phyloP scores from a whole-genome alignment of 768 basidiomycete species.

The Tulasnella sp. region DNA sequence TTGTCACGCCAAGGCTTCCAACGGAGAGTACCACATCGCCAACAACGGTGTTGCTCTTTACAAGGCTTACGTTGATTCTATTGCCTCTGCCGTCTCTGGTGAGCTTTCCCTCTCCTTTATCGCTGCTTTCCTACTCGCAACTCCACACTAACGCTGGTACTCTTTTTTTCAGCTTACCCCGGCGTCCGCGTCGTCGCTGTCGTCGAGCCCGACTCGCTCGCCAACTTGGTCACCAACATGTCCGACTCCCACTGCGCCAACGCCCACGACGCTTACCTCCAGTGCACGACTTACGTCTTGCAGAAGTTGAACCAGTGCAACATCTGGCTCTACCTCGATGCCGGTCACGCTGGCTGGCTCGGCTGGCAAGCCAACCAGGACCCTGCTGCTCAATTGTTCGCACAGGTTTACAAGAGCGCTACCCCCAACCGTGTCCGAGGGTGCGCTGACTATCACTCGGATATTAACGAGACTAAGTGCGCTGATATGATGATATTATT shows the following conservation, averaged over 20 bases:
- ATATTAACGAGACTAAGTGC: too few relatives aligned
- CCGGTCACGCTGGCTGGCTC: constrained; percentile 50
- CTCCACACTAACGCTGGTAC: neutral
- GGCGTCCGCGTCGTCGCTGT: constrained; percentile 56
- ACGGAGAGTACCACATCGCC: constrained; percentile 30
- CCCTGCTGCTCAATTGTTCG: constrained; percentile 49
- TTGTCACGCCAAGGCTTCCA: constrained; percentile 32
- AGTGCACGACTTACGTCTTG: constrained; percentile 32
- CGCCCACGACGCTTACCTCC: constrained; percentile 43
- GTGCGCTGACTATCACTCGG: too few relatives aligned
- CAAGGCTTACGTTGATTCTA: constrained; percentile 52
- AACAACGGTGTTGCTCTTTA: constrained; percentile 31
- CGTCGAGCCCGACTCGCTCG: constrained; percentile 59
- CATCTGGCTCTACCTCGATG: constrained; percentile 56
- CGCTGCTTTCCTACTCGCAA: neutral
- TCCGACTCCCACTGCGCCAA: constrained; percentile 48
- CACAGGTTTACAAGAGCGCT: constrained; percentile 42
- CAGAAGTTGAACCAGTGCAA: constrained; percentile 48
- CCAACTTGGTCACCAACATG: constrained; percentile 62
- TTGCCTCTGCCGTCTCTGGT: constrained; percentile 51
- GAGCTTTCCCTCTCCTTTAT: constrained; percentile 20
- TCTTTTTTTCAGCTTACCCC: constrained; percentile 37
- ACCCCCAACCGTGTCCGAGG: constrained; percentile 50
- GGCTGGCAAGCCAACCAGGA: constrained; percentile 57
- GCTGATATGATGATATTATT: too few relatives aligned